Evolutionary conservation across 371 early-diverging fungal species (phyloP).

Genomic region (Saksenaea vasiformis): DNA sequence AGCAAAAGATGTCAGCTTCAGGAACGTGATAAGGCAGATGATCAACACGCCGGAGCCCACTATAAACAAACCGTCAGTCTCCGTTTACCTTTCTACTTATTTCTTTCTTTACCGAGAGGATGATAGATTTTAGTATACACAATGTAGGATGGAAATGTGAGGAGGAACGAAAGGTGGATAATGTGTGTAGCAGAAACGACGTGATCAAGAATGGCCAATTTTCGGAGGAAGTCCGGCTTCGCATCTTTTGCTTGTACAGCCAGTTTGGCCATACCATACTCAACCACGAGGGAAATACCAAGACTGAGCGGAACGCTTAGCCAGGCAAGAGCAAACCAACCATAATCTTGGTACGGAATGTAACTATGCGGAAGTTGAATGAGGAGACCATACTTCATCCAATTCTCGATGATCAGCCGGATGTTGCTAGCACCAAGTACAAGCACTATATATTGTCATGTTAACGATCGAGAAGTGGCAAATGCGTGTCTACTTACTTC

Average conservation of each 20-base stretch:
- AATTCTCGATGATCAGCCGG: constrained; percentile 86
- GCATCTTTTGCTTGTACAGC: constrained; percentile 34
- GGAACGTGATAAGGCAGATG: constrained; percentile 63
- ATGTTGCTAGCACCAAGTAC: constrained; percentile 82
- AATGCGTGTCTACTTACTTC: constrained; percentile 47
- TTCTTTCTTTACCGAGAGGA: constrained; percentile 55
- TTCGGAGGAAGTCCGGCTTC: constrained; percentile 36
- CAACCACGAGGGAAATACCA: constrained; percentile 57
- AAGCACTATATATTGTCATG: constrained; percentile 57
- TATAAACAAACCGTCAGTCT: constrained; percentile 9
- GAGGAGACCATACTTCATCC: constrained; percentile 85
- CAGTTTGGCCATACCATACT: constrained; percentile 44
- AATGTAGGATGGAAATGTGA: constrained; percentile 67
- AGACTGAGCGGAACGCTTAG: constrained; percentile 55
- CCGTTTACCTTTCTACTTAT: background rate
- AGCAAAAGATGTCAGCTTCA: constrained; percentile 82
- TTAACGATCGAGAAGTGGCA: background rate
- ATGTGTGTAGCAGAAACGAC: constrained; percentile 47
- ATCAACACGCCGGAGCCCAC: constrained; percentile 66
- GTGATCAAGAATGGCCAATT: constrained; percentile 35
- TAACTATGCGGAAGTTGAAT: constrained; percentile 66
- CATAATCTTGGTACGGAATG: constrained; percentile 59
- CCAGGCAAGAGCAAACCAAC: constrained; percentile 51
- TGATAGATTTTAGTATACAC: constrained; percentile 73
- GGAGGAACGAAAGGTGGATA: constrained; percentile 56